Percentiles rank a stretch among this genome's conserved stretches.
Evolutionary conservation across 495 filamentous ascomycete genomes (phyloP).

Genomic region (Tuber borchii): DNA sequence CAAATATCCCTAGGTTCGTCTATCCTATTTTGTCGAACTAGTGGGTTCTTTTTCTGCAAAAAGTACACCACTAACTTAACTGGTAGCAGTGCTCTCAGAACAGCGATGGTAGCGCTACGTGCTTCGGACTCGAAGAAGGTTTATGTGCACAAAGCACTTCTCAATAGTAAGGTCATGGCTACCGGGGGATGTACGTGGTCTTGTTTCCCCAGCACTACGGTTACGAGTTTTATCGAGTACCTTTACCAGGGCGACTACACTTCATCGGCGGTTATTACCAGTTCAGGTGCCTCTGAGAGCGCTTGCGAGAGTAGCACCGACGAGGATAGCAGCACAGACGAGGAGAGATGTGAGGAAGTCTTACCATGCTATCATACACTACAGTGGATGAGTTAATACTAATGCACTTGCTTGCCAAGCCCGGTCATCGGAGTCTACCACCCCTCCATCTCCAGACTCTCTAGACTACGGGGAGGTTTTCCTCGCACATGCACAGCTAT

Average conservation of each 20-base stretch:
- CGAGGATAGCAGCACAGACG: too few relatives aligned
- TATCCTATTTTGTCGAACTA: not conserved
- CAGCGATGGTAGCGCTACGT: not conserved
- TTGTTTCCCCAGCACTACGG: not conserved
- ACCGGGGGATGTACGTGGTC: not conserved
- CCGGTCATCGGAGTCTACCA: too few relatives aligned
- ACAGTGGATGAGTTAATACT: not conserved
- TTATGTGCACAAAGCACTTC: not conserved
- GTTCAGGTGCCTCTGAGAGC: not conserved
- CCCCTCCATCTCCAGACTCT: too few relatives aligned
- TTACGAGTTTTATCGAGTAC: constrained; percentile 12
- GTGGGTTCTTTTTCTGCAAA: not conserved
- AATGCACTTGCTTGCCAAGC: not conserved
- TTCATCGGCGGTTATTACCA: not conserved
- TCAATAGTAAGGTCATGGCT: not conserved
- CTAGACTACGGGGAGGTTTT: not conserved
- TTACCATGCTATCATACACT: not conserved
- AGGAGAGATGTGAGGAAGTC: not conserved
- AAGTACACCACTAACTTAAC: not conserved
- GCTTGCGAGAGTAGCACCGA: too few relatives aligned
- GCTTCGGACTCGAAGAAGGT: not conserved
- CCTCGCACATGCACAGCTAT: not conserved
- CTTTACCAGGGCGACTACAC: constrained; percentile 16
- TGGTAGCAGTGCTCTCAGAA: not conserved
- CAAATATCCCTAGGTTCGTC: not conserved